A percentile compares a stretch with the other conserved stretches of the same genome.
Evolutionary conservation across 257 asterid genomes (phyloP).

Genomic region (Cordia subcordata): DNA sequence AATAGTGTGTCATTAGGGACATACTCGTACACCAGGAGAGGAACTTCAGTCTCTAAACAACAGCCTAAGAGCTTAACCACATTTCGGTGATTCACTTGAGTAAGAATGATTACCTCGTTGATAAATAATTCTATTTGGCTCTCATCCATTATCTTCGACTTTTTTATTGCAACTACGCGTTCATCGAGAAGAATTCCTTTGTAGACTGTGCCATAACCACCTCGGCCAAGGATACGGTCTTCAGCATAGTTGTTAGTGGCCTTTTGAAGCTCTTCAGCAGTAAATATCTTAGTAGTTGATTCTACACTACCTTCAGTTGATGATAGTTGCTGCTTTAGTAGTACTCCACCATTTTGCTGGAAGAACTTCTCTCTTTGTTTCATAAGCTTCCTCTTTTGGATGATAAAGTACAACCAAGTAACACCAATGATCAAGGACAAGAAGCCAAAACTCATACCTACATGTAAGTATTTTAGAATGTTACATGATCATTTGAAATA

Average conservation of each 20-base stretch:
- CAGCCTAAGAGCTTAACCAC: conserved; percentile 59
- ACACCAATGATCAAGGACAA: conserved; percentile 18
- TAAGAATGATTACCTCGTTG: conserved; percentile 54
- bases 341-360: conserved; percentile 50
- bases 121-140: conserved; percentile 56
- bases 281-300: conserved; percentile 25
- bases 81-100: conserved; percentile 54
- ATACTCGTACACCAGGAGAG: conserved; percentile 47
- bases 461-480: neutral
- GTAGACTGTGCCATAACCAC: conserved; percentile 45
- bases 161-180: conserved; percentile 46
- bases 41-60: conserved; percentile 56
- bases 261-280: conserved; percentile 32
- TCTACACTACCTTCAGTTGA: conserved; percentile 15
- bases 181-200: conserved; percentile 42
- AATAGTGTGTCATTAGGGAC: conserved; percentile 37
- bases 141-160: conserved; percentile 41
- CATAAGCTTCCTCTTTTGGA: conserved; percentile 17
- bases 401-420: conserved; percentile 23
- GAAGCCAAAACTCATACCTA: conserved; percentile 25
- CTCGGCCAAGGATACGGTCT: conserved; percentile 47
- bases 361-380: conserved; percentile 38
- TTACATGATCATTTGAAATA: no score
- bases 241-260: conserved; percentile 45
- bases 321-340: conserved; percentile 36